Evolutionary conservation across 2,329 filamentous ascomycete genomes (phyloP), one percentile per base, ranked within the genome.

Genomic region (Cladophialophora immunda): DNA sequence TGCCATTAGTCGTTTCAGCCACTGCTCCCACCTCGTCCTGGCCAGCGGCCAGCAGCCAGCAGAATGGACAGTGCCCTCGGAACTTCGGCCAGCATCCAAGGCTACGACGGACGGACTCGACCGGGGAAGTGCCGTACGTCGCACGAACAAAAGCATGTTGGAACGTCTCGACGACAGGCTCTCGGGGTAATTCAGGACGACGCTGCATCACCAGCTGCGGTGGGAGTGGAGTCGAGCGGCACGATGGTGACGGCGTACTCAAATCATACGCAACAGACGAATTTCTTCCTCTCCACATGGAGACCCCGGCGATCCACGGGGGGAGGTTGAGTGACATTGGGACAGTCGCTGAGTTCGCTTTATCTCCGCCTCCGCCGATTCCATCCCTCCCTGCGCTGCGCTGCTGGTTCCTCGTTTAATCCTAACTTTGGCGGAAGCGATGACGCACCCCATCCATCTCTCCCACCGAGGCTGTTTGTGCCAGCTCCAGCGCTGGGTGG

Each of bases 291-390:
- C 58, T 61, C 58, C 58, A 61, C 58, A 61, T 61, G 58, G 45
- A 52, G 45, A 54, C 58, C 58, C 58, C 58, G 34, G 45, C 27
- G 52, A 34, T 19, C 30, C 52, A 55, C 25, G 27, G 52, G 52
- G 52, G 15, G 47, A 17, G 1, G 9, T 6, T 25, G 19, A 50
- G 5, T 50, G 8, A n/a, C 45, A 50, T 25, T 50, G 45, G 25
- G 25, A 25, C 45, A 50, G 45, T 50, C 45, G 38, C 19, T 9
- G 25, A n/a, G 45, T 25, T n/a, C 45, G 45, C 45, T 54, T 41
- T 60, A 60, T 60, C 58, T 60, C 58, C 58, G 58, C 58, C n/a
- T 52, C 41, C 41, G 45, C 58, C 29, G 41, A 27, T 27, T 60
- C 22, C 22, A 52, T 19, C 8, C 13, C 41, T 25, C 22, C 5